Base-by-base conservation (phyloP, 805 yeast species). In the Metschnikowia colocasiae region DNA sequence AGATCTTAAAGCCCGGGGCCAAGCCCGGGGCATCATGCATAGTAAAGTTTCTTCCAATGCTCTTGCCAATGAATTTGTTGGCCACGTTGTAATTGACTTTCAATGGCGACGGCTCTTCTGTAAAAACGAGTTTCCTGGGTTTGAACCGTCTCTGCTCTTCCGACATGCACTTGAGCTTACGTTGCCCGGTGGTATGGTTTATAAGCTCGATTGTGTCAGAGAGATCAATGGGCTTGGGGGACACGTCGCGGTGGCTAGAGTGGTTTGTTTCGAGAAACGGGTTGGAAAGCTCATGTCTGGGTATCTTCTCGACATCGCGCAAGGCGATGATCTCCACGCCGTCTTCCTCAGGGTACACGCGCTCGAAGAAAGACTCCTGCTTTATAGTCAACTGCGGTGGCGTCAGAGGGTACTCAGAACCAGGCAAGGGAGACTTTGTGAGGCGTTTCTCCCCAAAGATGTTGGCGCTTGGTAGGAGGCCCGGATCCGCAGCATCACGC, bases 51-150 rank as follows among this genome's bases (percentile, higher is more conserved):
- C 34, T 49, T 12, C 59, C 59, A 27, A 56, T 54, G 36, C 34
- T 45, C 29, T 48, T 50, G 25, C 47, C 55, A n/a, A 56, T 41
- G 34, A 43, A 56, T 38, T 49, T 48, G 38, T 54, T 46, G 8
- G 59, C 46, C 7, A 54, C 52, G 25, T 48, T 46, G 33, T 45
- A 51, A 37, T 53, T 48, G n/a, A 42, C 48, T 30, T 47, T 34
- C 16, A 25, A 34, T 13, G 51, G 46, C 7, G 46, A 25, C 15
- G 38, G 30, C 48, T 43, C 57, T 48, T 39, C 53, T 49, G 54
- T 44, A 45, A 56, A 56, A 35, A 46, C 53, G 45, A 56, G 48
- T 29, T 46, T 52, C 7, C 52, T 40, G 20, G 59, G 59, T 42
- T 40, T 42, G 46, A 56, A 47, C 3, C 47, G 32, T 15, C 43